These are phyloP conservation scores for Russula earlei DNA, from an alignment of 768 basidiomycete genomes.

Conservation along the genomic window DNA sequence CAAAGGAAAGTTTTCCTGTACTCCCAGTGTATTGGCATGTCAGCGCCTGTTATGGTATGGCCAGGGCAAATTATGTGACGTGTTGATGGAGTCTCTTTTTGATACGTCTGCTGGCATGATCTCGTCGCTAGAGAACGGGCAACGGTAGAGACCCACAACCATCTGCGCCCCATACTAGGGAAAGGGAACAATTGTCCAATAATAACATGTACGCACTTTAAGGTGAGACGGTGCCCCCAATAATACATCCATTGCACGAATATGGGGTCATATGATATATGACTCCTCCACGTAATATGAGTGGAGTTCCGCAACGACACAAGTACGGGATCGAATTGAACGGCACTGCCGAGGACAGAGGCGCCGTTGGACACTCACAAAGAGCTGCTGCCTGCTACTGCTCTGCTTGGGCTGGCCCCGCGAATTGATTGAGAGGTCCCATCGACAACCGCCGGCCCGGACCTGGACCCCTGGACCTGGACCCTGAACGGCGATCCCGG, in stretches of 20 bases:
- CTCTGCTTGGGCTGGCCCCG: no score
- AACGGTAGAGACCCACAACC: no score
- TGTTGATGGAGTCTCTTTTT: not conserved
- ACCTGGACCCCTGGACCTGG: no score
- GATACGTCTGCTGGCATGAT: not conserved
- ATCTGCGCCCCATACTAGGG: no score
- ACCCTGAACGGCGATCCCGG: no score
- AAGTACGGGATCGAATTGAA: not conserved
- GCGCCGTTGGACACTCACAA: not conserved
- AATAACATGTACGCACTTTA: no score
- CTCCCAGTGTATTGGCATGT: not conserved
- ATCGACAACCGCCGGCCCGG: no score
- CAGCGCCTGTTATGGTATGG: slow-evolving; percentile 5
- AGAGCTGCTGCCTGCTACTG: no score
- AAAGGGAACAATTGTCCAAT: no score
- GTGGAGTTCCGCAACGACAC: not conserved
- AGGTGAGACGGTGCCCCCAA: no score
- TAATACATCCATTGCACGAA: not conserved
- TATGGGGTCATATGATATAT: not conserved
- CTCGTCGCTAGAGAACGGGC: not conserved
- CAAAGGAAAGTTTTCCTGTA: no score
- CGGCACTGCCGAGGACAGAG: not conserved
- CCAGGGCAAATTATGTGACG: not conserved
- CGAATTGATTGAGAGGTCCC: no score
- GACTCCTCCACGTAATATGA: not conserved